Conservation (phyloP, 2,329 filamentous ascomycete species). For the Aspergillus texensis region DNA sequence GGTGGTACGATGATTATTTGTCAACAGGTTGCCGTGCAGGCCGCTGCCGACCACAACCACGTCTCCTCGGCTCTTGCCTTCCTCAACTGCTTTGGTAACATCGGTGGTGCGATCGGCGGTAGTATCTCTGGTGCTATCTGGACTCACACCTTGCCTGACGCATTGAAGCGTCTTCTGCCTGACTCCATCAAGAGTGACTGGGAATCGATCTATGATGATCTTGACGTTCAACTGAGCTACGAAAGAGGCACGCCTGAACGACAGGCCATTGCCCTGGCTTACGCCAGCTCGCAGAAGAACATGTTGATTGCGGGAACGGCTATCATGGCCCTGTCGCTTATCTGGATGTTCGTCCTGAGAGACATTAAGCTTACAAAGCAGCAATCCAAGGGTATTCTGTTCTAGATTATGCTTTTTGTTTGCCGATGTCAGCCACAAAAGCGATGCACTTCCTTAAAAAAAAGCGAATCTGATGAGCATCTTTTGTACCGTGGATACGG, state of each 20-base stretch:
- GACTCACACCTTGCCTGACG: constrained; percentile 32
- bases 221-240: constrained; percentile 31
- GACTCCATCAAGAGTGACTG: constrained; percentile 14
- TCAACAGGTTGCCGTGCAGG: constrained; percentile 57
- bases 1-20: constrained; percentile 55
- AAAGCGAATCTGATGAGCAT: background rate
- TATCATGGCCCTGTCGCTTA: constrained; percentile 16
- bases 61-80: constrained; percentile 55
- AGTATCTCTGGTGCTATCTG: constrained; percentile 37
- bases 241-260: constrained; percentile 40
- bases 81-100: constrained; percentile 38
- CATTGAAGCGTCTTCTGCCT: constrained; percentile 43
- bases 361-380: constrained; percentile 10
- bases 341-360: constrained; percentile 16
- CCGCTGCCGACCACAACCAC: constrained; percentile 54
- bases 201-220: constrained; percentile 12
- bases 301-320: constrained; percentile 38
- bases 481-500: background rate
- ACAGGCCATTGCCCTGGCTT: constrained; percentile 46
- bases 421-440: background rate
- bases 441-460: background rate
- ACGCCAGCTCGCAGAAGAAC: constrained; percentile 47
- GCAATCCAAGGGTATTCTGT: constrained; percentile 9
- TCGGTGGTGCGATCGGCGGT: constrained; percentile 37
- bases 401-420: background rate